phyloP scores from a whole-genome alignment of 345 rosid genomes.

The Corchorus capsularis region DNA sequence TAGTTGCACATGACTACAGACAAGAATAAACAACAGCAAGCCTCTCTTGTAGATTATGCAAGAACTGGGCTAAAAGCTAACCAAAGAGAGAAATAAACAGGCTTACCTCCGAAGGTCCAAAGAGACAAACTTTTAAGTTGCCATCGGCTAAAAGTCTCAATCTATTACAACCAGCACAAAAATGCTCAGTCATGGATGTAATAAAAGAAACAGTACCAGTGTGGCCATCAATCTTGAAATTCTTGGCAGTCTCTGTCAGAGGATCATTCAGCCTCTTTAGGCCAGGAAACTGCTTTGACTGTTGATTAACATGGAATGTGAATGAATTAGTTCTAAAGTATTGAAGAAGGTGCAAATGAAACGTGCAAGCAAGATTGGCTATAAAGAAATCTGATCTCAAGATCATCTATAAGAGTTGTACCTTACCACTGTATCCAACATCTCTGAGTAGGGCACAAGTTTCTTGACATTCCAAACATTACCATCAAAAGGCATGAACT shows the following conservation, averaged over 20 bases:
- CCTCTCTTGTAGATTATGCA: neutral
- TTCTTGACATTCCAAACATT: slow-evolving; percentile 96
- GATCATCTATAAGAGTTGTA: slow-evolving; percentile 44
- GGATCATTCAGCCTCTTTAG: slow-evolving; percentile 73
- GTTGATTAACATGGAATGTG: slow-evolving; percentile 23
- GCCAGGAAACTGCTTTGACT: slow-evolving; percentile 54
- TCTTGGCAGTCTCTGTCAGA: slow-evolving; percentile 88
- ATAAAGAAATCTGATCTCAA: slow-evolving; percentile 12
- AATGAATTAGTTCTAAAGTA: slow-evolving; percentile 18
- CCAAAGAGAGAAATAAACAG: slow-evolving; percentile 7
- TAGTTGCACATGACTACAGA: neutral
- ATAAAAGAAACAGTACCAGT: slow-evolving; percentile 84
- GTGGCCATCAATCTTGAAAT: slow-evolving; percentile 83
- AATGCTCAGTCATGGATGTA: slow-evolving; percentile 97
- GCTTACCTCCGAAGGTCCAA: slow-evolving; percentile 91
- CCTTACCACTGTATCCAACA: slow-evolving; percentile 96
- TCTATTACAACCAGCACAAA: slow-evolving; percentile 98
- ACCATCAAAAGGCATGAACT: slow-evolving; percentile 99
- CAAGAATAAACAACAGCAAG: neutral
- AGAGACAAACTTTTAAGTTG: slow-evolving; percentile 98
- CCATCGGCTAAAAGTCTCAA: slow-evolving; percentile 96
- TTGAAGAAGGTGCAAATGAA: neutral
- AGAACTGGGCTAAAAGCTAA: neutral
- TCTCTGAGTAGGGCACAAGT: slow-evolving; percentile 73
- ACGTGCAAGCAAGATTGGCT: slow-evolving; percentile 24